Conservation (phyloP, 2,329 filamentous ascomycete species). For the Rhynchosporium agropyri region DNA sequence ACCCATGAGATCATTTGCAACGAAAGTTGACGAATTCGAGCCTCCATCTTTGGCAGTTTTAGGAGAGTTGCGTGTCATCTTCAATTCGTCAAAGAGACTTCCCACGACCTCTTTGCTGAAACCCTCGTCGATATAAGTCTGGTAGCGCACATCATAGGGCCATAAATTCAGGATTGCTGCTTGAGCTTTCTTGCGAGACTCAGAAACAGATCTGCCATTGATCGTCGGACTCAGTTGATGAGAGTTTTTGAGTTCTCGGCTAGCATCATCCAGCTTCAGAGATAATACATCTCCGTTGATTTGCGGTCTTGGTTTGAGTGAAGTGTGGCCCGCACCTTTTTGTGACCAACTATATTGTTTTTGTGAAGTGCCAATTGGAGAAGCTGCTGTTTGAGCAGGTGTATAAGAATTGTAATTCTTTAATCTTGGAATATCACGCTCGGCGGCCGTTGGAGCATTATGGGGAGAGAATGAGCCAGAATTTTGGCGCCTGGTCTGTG, state of each 20-base stretch:
- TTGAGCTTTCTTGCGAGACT: slow-evolving; percentile 57
- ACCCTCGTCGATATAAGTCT: slow-evolving; percentile 73
- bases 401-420: slow-evolving; percentile 21
- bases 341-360: slow-evolving; percentile 23
- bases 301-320: slow-evolving; percentile 14
- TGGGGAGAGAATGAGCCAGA: slow-evolving; percentile 39
- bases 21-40: not conserved
- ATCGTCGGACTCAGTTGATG: not conserved
- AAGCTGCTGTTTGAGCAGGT: slow-evolving; percentile 14
- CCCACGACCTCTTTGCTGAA: slow-evolving; percentile 65
- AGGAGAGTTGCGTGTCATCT: slow-evolving; percentile 48
- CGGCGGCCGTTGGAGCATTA: slow-evolving; percentile 25
- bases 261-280: slow-evolving; percentile 15
- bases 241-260: slow-evolving; percentile 2
- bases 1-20: not conserved
- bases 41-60: slow-evolving; percentile 13
- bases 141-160: slow-evolving; percentile 70
- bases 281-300: slow-evolving; percentile 20
- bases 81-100: slow-evolving; percentile 68
- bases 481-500: slow-evolving; percentile 30
- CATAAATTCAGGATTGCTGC: slow-evolving; percentile 67
- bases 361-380: slow-evolving; percentile 14
- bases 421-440: slow-evolving; percentile 27
- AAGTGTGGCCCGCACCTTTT: slow-evolving; percentile 13
- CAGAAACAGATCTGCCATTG: slow-evolving; percentile 30